phyloP scores from a whole-genome alignment of 352 stramenopile genomes.

The Peronospora belbahrii region DNA sequence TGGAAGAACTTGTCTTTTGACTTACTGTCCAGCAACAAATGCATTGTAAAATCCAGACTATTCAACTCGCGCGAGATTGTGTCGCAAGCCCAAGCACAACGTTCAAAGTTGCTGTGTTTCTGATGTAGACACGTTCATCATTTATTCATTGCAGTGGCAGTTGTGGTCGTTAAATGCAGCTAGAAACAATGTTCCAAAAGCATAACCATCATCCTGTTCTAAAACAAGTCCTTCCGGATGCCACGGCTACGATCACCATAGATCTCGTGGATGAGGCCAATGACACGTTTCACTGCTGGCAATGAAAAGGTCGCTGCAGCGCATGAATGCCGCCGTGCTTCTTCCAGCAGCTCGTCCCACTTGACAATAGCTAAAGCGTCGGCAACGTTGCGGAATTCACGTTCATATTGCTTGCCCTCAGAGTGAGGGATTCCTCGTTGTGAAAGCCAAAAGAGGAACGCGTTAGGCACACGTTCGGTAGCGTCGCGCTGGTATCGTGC shows the following conservation, averaged over 20 bases:
- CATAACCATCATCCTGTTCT: conserved; percentile 1
- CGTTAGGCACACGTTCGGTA: conserved; percentile 60
- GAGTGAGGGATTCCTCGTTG: conserved; percentile 27
- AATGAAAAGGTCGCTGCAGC: conserved; percentile 44
- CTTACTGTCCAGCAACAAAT: too few species aligned
- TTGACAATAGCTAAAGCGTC: conserved; percentile 30
- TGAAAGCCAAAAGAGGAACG: conserved; percentile 69
- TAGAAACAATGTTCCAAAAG: too few species aligned
- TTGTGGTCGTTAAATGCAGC: too few species aligned
- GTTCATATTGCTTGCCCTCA: conserved; percentile 32
- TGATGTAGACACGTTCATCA: not conserved
- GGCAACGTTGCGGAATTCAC: conserved; percentile 40
- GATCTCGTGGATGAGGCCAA: conserved; percentile 51
- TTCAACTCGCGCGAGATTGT: not conserved
- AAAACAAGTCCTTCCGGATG: conserved; percentile 52
- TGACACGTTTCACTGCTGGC: conserved; percentile 47
- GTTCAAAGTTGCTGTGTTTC: not conserved
- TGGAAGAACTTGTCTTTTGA: not conserved
- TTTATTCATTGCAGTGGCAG: not conserved
- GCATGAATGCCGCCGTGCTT: conserved; percentile 21
- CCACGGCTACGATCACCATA: conserved; percentile 42
- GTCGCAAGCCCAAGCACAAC: not conserved
- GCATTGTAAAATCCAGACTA: not conserved
- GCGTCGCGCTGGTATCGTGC: conserved; percentile 56
- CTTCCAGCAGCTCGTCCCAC: conserved; percentile 37